phyloP scores from a whole-genome alignment of 352 stramenopile species.

The Nothophytophthora sp. region DNA sequence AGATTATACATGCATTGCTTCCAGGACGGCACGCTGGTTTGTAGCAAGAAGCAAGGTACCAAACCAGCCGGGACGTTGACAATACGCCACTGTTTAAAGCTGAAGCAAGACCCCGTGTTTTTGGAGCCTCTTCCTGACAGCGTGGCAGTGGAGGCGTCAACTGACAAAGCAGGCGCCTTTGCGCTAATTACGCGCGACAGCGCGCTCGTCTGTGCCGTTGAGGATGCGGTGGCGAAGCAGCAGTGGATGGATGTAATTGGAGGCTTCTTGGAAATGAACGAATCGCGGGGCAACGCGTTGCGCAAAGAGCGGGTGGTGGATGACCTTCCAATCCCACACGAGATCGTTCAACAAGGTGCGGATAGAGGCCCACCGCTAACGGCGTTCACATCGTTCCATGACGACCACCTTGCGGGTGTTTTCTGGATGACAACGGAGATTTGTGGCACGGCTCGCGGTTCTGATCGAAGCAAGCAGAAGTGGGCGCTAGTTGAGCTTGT shows the following conservation, averaged over 20 bases:
- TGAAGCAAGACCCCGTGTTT: conserved; percentile 46
- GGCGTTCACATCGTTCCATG: conserved; percentile 45
- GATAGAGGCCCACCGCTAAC: conserved; percentile 6
- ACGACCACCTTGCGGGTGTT: conserved; percentile 46
- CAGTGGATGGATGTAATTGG: conserved; percentile 32
- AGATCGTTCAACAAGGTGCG: conserved; percentile 17
- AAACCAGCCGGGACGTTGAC: conserved; percentile 7
- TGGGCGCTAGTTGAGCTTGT: conserved; percentile 50
- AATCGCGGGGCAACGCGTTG: conserved; percentile 25
- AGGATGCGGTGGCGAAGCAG: conserved; percentile 18
- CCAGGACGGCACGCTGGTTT: conserved; percentile 34
- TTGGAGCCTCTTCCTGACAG: conserved; percentile 36
- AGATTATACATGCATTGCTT: conserved; percentile 37
- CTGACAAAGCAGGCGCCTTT: conserved; percentile 14
- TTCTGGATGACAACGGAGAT: conserved; percentile 34
- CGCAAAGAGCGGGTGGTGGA: conserved; percentile 14
- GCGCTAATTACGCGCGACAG: conserved; percentile 26
- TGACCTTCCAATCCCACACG: conserved; percentile 26
- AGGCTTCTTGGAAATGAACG: conserved; percentile 38
- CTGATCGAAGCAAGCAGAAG: conserved; percentile 1
- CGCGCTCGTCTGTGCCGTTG: conserved; percentile 19
- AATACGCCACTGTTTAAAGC: conserved; percentile 22
- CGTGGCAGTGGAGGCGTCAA: conserved; percentile 10
- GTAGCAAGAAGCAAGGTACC: conserved; percentile 14
- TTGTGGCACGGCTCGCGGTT: not conserved